phyloP scores from a whole-genome alignment of 257 asterid genomes.

The Galeopsis tetrahit region DNA sequence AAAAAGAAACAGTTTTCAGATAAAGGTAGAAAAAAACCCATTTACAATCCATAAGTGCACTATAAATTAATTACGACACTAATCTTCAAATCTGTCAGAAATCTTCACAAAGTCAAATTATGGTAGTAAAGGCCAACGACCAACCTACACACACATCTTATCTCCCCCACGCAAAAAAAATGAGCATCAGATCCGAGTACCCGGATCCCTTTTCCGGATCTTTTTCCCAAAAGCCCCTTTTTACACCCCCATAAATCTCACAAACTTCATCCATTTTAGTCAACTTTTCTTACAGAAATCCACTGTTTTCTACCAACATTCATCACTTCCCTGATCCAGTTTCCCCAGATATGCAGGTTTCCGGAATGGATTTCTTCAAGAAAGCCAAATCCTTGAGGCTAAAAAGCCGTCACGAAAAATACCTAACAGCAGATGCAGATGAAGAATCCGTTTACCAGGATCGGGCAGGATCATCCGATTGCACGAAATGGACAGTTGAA shows the following conservation, averaged over 20 bases:
- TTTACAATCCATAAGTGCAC: not conserved
- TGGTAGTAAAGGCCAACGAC: not conserved
- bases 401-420: constrained; percentile 70
- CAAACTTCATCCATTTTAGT: not conserved
- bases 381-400: constrained; percentile 66
- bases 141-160: not conserved
- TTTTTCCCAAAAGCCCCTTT: not conserved
- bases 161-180: not conserved
- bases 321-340: not conserved
- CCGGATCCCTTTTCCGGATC: not conserved
- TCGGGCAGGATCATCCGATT: constrained; percentile 47
- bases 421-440: constrained; percentile 59
- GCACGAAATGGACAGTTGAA: constrained; percentile 68
- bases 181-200: not conserved
- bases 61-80: not conserved
- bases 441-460: constrained; percentile 63
- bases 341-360: constrained; percentile 41
- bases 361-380: constrained; percentile 75
- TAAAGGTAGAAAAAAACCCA: too few relatives aligned
- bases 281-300: not conserved
- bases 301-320: not conserved
- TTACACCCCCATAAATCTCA: not conserved
- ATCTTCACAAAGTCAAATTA: not conserved
- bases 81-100: not conserved
- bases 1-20: too few relatives aligned